phyloP scores from a whole-genome alignment of 1,284 basidiomycete genomes.

The Tremellales sp. region DNA sequence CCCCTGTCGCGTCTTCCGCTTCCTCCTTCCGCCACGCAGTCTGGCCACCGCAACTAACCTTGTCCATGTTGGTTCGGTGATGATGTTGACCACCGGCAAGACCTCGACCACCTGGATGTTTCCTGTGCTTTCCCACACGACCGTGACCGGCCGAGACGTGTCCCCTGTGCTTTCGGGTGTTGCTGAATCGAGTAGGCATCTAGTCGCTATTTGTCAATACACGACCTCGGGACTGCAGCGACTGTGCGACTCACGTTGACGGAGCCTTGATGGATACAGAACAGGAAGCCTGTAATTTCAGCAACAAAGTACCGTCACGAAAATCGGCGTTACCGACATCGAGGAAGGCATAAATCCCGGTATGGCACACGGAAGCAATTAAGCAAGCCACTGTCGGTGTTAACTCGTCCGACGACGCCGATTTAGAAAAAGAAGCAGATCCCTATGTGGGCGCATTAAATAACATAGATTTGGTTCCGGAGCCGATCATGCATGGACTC shows the following conservation, averaged over 20 bases:
- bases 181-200: slow-evolving; percentile 92
- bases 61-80: slow-evolving; percentile 69
- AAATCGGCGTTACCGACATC: no score
- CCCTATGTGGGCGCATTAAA: no score
- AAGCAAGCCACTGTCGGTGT: background rate
- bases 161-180: slow-evolving; percentile 97
- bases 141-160: slow-evolving; percentile 99
- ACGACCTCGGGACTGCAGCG: background rate
- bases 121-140: slow-evolving; percentile 99
- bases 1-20: background rate
- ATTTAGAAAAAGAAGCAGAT: no score
- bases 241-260: slow-evolving; percentile 19
- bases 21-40: no score
- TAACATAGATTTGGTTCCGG: no score
- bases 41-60: slow-evolving; percentile 37
- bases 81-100: slow-evolving; percentile 99
- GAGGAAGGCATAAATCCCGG: no score
- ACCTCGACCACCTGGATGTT: slow-evolving; percentile 99
- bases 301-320: no score
- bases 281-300: background rate
- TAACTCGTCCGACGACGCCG: no score
- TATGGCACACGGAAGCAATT: no score
- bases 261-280: slow-evolving; percentile 28
- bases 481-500: no score
- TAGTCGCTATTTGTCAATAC: slow-evolving; percentile 2